A percentile compares a stretch with the other conserved stretches of the same genome.
phyloP scores from a whole-genome alignment of 2,329 filamentous ascomycete genomes.

The Xylariomycetidae sp. region DNA sequence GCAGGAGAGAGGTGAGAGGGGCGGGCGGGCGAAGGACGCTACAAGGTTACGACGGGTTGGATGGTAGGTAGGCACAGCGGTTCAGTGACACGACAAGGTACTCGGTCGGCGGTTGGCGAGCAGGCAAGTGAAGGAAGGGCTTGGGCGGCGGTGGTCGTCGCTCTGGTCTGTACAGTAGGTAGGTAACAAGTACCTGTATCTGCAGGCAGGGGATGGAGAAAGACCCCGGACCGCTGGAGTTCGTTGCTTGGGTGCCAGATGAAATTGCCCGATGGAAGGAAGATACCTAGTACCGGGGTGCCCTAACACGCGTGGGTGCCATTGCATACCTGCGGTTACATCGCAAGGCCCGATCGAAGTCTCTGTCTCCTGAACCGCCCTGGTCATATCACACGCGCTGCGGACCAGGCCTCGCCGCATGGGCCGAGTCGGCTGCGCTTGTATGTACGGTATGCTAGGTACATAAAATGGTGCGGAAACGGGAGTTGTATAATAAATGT shows the following conservation, averaged over 20 bases:
- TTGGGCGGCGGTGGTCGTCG: slow-evolving; percentile 10
- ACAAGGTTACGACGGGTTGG: too few relatives aligned
- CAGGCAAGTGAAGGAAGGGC: not conserved
- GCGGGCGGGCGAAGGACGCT: too few relatives aligned
- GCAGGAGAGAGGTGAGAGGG: not conserved
- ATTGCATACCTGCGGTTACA: slow-evolving; percentile 22
- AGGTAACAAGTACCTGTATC: slow-evolving; percentile 7
- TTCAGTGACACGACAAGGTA: slow-evolving; percentile 24
- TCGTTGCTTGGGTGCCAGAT: slow-evolving; percentile 33
- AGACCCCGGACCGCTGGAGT: slow-evolving; percentile 28
- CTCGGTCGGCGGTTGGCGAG: slow-evolving; percentile 14
- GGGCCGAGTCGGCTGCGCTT: too few relatives aligned
- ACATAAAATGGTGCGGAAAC: too few relatives aligned
- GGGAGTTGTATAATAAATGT: too few relatives aligned
- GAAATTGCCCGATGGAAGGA: slow-evolving; percentile 37
- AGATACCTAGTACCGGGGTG: slow-evolving; percentile 24
- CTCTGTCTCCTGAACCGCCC: slow-evolving; percentile 1
- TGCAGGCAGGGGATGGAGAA: slow-evolving; percentile 18
- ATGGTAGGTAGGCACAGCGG: too few relatives aligned
- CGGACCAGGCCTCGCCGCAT: too few relatives aligned
- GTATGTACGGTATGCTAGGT: too few relatives aligned
- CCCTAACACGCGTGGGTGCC: slow-evolving; percentile 25
- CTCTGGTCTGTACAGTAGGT: not conserved
- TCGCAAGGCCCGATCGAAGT: slow-evolving; percentile 16
- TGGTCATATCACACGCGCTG: slow-evolving; percentile 2